phyloP scores from a whole-genome alignment of 352 stramenopile genomes.

The Globisporangium irregulare region DNA sequence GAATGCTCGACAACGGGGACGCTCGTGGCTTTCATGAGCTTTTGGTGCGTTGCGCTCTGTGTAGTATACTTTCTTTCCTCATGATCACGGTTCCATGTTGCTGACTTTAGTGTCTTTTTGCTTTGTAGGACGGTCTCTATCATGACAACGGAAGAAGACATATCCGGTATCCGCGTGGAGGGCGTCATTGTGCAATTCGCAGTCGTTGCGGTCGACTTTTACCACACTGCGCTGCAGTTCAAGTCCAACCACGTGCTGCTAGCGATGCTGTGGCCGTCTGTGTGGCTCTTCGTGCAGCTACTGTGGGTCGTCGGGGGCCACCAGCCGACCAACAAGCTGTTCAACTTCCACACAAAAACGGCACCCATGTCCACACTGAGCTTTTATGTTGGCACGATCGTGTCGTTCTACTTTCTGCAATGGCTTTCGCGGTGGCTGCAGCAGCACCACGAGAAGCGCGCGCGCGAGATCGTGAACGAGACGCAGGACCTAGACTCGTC shows the following conservation, averaged over 20 bases:
- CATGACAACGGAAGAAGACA: constrained; percentile 29
- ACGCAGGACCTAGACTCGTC: constrained; percentile 25
- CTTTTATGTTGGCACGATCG: constrained; percentile 35
- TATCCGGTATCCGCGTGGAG: constrained; percentile 31
- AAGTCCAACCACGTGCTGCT: constrained; percentile 62
- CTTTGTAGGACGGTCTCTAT: constrained; percentile 35
- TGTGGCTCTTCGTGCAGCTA: constrained; percentile 57
- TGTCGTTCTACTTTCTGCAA: constrained; percentile 41
- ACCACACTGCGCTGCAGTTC: constrained; percentile 56
- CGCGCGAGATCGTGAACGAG: constrained; percentile 16
- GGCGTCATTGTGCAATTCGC: constrained; percentile 39
- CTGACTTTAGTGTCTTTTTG: background rate
- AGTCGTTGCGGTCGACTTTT: constrained; percentile 55
- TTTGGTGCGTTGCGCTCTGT: constrained; percentile 46
- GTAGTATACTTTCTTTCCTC: too few relatives aligned
- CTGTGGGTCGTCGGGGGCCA: constrained; percentile 54
- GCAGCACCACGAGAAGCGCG: constrained; percentile 25
- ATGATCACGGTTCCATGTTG: too few relatives aligned
- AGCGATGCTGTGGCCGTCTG: constrained; percentile 49
- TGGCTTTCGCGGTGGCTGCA: constrained; percentile 37
- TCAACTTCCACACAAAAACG: constrained; percentile 55
- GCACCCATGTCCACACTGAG: constrained; percentile 32
- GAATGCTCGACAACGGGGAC: constrained; percentile 48
- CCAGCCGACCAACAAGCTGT: constrained; percentile 46
- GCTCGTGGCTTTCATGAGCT: constrained; percentile 45